Evolutionary conservation across 495 filamentous ascomycete genomes (phyloP).

Genomic region (Hypoxylon fuscum): DNA sequence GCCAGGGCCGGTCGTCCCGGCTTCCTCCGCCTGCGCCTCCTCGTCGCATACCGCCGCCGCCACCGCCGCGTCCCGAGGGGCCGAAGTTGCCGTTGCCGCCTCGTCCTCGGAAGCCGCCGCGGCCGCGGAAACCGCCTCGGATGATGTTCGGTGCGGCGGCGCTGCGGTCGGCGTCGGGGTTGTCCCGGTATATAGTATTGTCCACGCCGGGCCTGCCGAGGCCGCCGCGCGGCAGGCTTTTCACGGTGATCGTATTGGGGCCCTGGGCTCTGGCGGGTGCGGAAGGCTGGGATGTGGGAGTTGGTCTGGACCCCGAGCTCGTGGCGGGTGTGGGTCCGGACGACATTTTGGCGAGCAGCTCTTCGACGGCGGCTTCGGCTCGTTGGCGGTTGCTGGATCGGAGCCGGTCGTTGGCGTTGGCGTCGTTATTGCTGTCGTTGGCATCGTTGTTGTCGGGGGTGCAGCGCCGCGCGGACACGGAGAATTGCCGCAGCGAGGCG

Average conservation of each 20-base stretch:
- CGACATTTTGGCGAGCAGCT: constrained; percentile 16
- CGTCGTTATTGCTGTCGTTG: constrained; percentile 10
- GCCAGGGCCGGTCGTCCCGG: constrained; percentile 28
- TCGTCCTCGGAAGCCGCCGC: constrained; percentile 4
- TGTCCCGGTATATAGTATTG: no score
- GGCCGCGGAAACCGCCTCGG: constrained; percentile 34
- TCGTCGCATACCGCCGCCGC: no score
- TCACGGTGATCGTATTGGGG: constrained; percentile 29
- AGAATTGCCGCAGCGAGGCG: constrained; percentile 53
- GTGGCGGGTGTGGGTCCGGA: constrained; percentile 1
- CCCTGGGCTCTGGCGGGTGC: constrained; percentile 37
- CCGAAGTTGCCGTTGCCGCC: constrained; percentile 10
- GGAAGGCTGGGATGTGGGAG: constrained; percentile 6
- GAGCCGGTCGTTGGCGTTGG: neutral
- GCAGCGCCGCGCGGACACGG: constrained; percentile 39
- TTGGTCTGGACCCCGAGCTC: neutral
- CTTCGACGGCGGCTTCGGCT: constrained; percentile 21
- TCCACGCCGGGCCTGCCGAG: neutral
- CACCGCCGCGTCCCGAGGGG: neutral
- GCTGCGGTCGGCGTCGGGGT: no score
- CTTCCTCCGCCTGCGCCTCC: no score
- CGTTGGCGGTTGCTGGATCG: constrained; percentile 23
- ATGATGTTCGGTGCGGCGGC: constrained; percentile 21
- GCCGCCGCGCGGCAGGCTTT: neutral
- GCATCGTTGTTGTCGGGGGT: constrained; percentile 14